phyloP scores from a whole-genome alignment of 192 early-diverging fungal species.

The Mortierella antarctica region DNA sequence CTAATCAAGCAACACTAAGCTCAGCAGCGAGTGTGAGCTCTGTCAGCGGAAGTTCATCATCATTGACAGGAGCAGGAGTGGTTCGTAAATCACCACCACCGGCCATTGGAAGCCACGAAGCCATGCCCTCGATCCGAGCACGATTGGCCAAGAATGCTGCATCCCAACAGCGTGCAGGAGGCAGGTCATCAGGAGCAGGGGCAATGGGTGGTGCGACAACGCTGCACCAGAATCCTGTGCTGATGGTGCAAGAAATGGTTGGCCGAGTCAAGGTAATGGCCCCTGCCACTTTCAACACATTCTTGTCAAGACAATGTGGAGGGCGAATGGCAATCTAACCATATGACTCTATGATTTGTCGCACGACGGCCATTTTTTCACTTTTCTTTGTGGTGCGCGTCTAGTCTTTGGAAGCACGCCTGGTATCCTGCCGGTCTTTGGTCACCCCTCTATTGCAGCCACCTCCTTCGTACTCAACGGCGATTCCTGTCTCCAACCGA shows the following conservation, averaged over 20 bases:
- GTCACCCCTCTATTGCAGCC: conserved; percentile 78
- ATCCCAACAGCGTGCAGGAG: neutral
- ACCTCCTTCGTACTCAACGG: conserved; percentile 58
- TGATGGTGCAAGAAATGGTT: conserved; percentile 83
- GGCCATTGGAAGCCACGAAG: conserved; percentile 33
- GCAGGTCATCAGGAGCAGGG: conserved; percentile 1
- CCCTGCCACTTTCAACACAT: no score
- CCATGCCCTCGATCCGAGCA: conserved; percentile 51
- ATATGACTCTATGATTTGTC: no score
- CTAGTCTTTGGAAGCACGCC: conserved; percentile 75
- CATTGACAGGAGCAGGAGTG: conserved; percentile 12
- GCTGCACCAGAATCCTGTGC: conserved; percentile 67
- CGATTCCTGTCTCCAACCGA: conserved; percentile 31
- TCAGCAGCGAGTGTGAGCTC: conserved; percentile 37
- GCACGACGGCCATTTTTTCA: no score
- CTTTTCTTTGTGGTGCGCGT: neutral
- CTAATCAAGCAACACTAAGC: conserved; percentile 47
- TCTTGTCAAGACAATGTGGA: no score
- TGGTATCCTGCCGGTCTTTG: conserved; percentile 77
- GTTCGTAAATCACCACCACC: conserved; percentile 22
- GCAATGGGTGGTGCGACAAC: neutral
- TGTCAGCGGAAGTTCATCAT: conserved; percentile 25
- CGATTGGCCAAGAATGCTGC: conserved; percentile 33
- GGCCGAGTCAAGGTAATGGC: conserved; percentile 73
- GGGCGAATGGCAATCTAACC: no score